Evolutionary conservation across 2,329 filamentous ascomycete species (phyloP).

Genomic region (Sarocladium oryzae): DNA sequence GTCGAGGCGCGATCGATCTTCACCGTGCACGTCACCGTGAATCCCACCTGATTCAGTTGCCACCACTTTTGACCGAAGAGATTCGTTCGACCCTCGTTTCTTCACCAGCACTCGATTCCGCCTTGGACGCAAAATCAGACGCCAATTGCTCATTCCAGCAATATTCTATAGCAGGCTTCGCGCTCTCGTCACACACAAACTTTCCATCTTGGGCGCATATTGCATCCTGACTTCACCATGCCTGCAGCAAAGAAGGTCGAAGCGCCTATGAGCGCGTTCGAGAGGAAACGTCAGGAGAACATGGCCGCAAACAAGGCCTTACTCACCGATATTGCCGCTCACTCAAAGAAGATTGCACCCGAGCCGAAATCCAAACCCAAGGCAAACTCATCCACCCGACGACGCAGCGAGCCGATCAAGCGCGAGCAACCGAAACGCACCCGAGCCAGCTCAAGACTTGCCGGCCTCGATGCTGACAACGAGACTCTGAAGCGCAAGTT

Average conservation of each 20-base stretch:
- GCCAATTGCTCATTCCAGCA: too few relatives aligned
- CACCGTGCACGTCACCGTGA: constrained; percentile 8
- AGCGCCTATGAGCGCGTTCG: constrained; percentile 68
- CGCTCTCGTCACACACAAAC: too few relatives aligned
- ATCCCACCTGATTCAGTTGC: constrained; percentile 2
- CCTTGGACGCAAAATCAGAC: too few relatives aligned
- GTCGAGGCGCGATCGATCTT: constrained; percentile 9
- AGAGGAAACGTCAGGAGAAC: constrained; percentile 76
- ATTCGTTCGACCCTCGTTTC: too few relatives aligned
- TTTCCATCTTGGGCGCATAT: too few relatives aligned
- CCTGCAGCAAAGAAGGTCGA: constrained; percentile 35
- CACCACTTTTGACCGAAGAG: not conserved
- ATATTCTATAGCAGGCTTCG: too few relatives aligned
- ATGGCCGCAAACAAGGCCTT: constrained; percentile 80
- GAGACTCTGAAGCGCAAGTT: constrained; percentile 43
- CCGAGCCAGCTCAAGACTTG: constrained; percentile 51
- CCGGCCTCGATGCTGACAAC: constrained; percentile 44
- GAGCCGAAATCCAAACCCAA: constrained; percentile 39
- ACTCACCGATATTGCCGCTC: constrained; percentile 67
- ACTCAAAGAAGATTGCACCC: constrained; percentile 60
- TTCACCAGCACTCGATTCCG: too few relatives aligned
- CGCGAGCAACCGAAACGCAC: constrained; percentile 39
- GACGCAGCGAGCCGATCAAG: constrained; percentile 35
- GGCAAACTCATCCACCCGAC: constrained; percentile 14
- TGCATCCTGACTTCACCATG: constrained; percentile 28